A percentile compares a stretch with the other conserved stretches of the same genome.
These are phyloP conservation scores for Lasiosphaeria miniovina DNA, from an alignment of 495 filamentous ascomycete genomes.

Conservation along the genomic window DNA sequence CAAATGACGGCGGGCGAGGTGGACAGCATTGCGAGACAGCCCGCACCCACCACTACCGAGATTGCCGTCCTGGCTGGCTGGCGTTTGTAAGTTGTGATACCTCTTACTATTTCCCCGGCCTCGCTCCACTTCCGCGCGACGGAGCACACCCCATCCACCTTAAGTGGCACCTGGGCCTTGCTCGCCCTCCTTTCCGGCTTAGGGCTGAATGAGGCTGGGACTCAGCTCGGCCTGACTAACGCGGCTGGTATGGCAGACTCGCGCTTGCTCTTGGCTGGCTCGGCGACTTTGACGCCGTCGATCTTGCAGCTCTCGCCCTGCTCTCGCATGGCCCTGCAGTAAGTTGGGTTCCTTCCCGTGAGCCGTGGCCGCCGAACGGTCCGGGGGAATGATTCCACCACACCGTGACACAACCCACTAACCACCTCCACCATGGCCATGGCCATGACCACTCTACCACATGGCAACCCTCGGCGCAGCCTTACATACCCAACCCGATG, in stretches of 20 bases:
- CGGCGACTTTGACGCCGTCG: constrained; percentile 67
- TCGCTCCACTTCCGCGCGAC: too few relatives aligned
- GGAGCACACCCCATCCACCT: neutral
- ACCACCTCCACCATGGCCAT: too few relatives aligned
- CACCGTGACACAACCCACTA: neutral
- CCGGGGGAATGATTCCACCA: neutral
- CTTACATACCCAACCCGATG: neutral
- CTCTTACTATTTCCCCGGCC: neutral
- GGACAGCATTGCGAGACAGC: constrained; percentile 55
- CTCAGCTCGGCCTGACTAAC: constrained; percentile 32
- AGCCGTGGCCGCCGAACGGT: neutral
- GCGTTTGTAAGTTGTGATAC: constrained; percentile 49
- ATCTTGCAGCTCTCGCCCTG: constrained; percentile 64
- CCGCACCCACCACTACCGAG: constrained; percentile 56
- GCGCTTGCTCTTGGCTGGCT: constrained; percentile 71
- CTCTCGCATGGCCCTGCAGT: constrained; percentile 68
- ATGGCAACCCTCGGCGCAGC: constrained; percentile 4
- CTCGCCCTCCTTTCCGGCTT: constrained; percentile 20
- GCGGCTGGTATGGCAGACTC: constrained; percentile 39
- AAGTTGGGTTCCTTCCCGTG: constrained; percentile 25
- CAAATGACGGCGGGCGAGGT: constrained; percentile 54
- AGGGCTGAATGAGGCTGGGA: constrained; percentile 23
- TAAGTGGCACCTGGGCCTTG: neutral
- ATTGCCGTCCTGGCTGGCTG: constrained; percentile 60
- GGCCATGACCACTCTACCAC: neutral